These are phyloP conservation scores for Pichia sp. DNA, from an alignment of 1,139 yeast species.

Conservation along the genomic window DNA sequence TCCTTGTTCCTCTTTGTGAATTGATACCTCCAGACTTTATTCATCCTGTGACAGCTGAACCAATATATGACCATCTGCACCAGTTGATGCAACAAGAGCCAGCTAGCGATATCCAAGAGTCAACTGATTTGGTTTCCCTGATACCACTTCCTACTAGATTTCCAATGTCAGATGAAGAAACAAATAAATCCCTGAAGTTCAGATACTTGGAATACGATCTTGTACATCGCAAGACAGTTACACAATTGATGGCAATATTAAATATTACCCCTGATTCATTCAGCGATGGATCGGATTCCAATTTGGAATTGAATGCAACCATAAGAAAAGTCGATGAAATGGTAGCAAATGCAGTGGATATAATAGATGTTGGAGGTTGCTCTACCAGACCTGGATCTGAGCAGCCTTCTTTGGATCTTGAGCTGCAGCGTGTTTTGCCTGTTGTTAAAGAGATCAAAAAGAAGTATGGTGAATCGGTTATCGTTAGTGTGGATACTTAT, in stretches of 20 bases:
- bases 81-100: constrained; percentile 40
- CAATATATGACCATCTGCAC: constrained; percentile 62
- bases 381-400: constrained; percentile 81
- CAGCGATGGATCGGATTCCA: constrained; percentile 73
- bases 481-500: constrained; percentile 81
- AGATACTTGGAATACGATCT: constrained; percentile 40
- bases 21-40: constrained; percentile 56
- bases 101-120: constrained; percentile 42
- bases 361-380: constrained; percentile 89
- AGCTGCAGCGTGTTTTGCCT: constrained; percentile 63
- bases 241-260: constrained; percentile 76
- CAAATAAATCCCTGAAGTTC: constrained; percentile 10
- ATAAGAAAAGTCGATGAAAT: constrained; percentile 40
- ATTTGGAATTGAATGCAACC: constrained; percentile 40
- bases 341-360: constrained; percentile 51
- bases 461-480: constrained; percentile 34
- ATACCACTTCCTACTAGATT: constrained; percentile 41
- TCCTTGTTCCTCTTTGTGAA: constrained; percentile 83
- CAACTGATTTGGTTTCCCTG: constrained; percentile 41
- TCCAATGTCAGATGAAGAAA: constrained; percentile 12
- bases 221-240: constrained; percentile 35
- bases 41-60: constrained; percentile 85
- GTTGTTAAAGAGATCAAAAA: constrained; percentile 58
- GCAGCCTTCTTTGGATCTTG: constrained; percentile 52
- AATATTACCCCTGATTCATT: constrained; percentile 94